A percentile compares a stretch with the other conserved stretches of the same genome.
phyloP scores from a whole-genome alignment of 2,329 filamentous ascomycete genomes.

The Monilinia fructigena region DNA sequence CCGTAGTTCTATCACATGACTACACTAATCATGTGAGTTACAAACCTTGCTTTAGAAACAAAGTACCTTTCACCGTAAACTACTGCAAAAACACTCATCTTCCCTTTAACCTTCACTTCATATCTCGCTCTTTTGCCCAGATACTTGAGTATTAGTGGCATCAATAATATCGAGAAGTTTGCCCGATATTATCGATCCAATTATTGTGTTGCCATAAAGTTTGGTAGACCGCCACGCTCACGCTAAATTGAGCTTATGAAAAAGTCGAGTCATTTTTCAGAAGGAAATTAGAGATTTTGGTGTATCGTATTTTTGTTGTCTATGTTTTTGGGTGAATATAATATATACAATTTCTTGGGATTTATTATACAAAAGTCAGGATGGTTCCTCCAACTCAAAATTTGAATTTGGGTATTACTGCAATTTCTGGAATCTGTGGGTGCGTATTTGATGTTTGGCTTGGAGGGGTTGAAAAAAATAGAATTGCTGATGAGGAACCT shows the following conservation, averaged over 20 bases:
- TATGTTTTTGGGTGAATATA: neutral
- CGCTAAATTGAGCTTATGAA: neutral
- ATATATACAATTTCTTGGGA: neutral
- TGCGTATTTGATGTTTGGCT: slow-evolving; percentile 43
- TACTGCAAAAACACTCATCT: neutral
- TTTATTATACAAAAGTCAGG: neutral
- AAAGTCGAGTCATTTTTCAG: neutral
- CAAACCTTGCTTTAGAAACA: slow-evolving; percentile 5
- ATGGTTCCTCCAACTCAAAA: slow-evolving; percentile 51
- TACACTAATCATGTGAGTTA: neutral
- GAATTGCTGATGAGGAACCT: slow-evolving; percentile 25
- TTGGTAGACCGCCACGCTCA: slow-evolving; percentile 11
- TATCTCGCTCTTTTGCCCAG: neutral
- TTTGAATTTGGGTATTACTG: slow-evolving; percentile 77
- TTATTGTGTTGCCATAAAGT: neutral
- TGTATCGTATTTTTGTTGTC: neutral
- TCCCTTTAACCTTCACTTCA: neutral
- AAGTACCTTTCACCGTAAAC: slow-evolving; percentile 5
- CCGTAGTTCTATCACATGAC: neutral
- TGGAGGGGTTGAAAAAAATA: neutral
- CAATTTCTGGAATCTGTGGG: slow-evolving; percentile 90
- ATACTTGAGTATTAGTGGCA: neutral
- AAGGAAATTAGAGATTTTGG: neutral
- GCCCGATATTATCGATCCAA: neutral
- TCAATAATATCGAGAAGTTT: slow-evolving; percentile 11